Evolutionary conservation across 345 rosid genomes (phyloP), one percentile per base, ranked within the genome.

Genomic region (Erodium maritimum): DNA sequence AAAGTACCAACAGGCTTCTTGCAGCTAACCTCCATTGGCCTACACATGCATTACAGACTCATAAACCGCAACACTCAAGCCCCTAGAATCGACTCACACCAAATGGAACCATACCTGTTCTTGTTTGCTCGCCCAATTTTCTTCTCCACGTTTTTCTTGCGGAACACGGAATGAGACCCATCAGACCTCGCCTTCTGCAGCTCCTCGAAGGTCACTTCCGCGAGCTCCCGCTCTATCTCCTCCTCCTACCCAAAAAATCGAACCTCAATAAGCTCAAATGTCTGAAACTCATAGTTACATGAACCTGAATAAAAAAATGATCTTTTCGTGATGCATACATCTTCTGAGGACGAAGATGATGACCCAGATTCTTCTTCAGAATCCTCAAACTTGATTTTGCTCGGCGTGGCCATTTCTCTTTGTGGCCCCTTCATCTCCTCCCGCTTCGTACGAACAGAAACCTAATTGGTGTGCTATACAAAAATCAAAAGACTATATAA

Each of bases 11-110:
- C 89, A 0, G 95, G 98, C 77, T 75, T 86, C 71, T 79, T 88
- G 68, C 83, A 72, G 72, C 87, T 84, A 33, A 68, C 75, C 67
- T 88, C 96, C 74, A 76, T 71, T 17, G 96, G 96, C 76, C 97
- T 90, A 25, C n/a, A n/a, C n/a, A n/a, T n/a, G n/a, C 22, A 23
- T 22, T 10, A n/a, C 16, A 51, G 22, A 11, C 18, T 33, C 13
- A 16, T 17, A 34, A 14, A 51, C 19, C 19, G 21, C 42, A 46
- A 21, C 10, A n/a, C 23, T 46, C 17, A 7, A 65, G 23, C 64
- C 48, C 20, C 12, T 19, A 42, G 13, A 22, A 13, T 24, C 46
- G 13, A 13, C 3, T 3, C 33, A 25, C 33, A 25, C 3, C 33
- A 2, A 3, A 25, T 7, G 3, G 33, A 25, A 25, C 33, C 33